phyloP scores from a whole-genome alignment of 1,139 yeast genomes.

The Blastobotrys apis region DNA sequence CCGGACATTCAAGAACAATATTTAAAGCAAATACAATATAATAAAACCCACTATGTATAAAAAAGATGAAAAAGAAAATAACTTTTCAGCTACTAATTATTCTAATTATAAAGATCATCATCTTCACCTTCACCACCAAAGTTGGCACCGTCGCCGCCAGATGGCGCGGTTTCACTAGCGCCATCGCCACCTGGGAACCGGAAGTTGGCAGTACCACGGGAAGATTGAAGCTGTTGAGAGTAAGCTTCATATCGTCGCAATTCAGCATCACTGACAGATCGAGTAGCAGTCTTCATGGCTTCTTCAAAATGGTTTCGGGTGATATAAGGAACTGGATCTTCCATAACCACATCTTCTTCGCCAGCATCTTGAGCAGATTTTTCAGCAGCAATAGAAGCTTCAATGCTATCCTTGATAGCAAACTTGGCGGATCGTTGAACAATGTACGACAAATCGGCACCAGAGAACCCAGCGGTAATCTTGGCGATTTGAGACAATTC shows the following conservation, averaged over 20 bases:
- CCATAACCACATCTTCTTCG: constrained; percentile 55
- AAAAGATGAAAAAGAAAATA: too few species aligned
- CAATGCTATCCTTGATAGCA: constrained; percentile 97
- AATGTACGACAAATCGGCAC: constrained; percentile 97
- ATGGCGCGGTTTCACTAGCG: constrained; percentile 32
- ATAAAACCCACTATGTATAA: neutral
- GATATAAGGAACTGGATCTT: constrained; percentile 92
- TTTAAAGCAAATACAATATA: neutral
- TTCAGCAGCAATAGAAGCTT: constrained; percentile 58
- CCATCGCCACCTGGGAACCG: constrained; percentile 35
- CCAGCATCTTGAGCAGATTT: constrained; percentile 42
- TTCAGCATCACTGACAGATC: constrained; percentile 96
- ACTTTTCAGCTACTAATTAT: too few species aligned
- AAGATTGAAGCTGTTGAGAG: constrained; percentile 92
- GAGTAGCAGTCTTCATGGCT: constrained; percentile 98
- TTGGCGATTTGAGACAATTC: constrained; percentile 85
- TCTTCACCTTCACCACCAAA: constrained; percentile 81
- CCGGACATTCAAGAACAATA: too few species aligned
- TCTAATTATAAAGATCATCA: constrained; percentile 83
- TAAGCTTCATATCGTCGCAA: constrained; percentile 98
- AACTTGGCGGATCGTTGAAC: constrained; percentile 98
- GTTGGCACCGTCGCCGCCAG: constrained; percentile 41
- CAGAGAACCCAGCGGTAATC: constrained; percentile 93
- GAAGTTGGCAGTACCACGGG: constrained; percentile 70
- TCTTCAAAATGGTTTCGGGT: constrained; percentile 93